These are phyloP conservation scores for Xenosphaeropsis pyriputrescens DNA, from an alignment of 2,329 filamentous ascomycete species.

Conservation along the genomic window DNA sequence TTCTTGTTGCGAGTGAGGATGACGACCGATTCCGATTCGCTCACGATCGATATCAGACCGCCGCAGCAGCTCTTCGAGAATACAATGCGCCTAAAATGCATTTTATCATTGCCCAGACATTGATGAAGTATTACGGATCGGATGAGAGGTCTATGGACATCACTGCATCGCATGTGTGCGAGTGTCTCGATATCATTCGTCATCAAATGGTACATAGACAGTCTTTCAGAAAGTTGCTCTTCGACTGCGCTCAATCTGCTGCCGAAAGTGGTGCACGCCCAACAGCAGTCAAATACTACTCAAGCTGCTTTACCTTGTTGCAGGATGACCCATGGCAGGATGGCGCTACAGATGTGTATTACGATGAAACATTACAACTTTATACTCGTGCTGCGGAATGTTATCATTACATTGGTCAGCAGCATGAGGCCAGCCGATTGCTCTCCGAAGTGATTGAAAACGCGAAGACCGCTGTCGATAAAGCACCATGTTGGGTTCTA, in stretches of 20 bases:
- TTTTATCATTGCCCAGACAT: constrained; percentile 70
- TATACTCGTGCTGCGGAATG: constrained; percentile 72
- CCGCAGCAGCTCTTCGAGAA: constrained; percentile 54
- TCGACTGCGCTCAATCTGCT: constrained; percentile 63
- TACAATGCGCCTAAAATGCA: constrained; percentile 70
- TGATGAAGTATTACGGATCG: constrained; percentile 54
- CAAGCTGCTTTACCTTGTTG: constrained; percentile 61
- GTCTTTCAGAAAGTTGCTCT: constrained; percentile 56
- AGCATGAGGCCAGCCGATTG: constrained; percentile 50
- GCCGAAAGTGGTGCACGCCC: constrained; percentile 70
- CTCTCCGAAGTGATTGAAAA: constrained; percentile 55
- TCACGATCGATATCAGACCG: constrained; percentile 76
- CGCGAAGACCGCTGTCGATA: constrained; percentile 61
- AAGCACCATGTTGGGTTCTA: constrained; percentile 71
- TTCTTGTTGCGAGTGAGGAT: constrained; percentile 67
- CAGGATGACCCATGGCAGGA: constrained; percentile 69
- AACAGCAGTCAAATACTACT: constrained; percentile 73
- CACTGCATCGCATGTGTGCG: constrained; percentile 69
- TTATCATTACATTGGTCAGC: constrained; percentile 64
- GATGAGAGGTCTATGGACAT: constrained; percentile 54
- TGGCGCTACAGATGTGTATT: constrained; percentile 55
- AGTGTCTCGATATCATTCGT: constrained; percentile 63
- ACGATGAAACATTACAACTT: constrained; percentile 72
- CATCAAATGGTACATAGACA: constrained; percentile 41
- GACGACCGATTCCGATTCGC: constrained; percentile 82